Evolutionary conservation across 768 basidiomycete genomes (phyloP).

Genomic region (Lactarius hatsudake): DNA sequence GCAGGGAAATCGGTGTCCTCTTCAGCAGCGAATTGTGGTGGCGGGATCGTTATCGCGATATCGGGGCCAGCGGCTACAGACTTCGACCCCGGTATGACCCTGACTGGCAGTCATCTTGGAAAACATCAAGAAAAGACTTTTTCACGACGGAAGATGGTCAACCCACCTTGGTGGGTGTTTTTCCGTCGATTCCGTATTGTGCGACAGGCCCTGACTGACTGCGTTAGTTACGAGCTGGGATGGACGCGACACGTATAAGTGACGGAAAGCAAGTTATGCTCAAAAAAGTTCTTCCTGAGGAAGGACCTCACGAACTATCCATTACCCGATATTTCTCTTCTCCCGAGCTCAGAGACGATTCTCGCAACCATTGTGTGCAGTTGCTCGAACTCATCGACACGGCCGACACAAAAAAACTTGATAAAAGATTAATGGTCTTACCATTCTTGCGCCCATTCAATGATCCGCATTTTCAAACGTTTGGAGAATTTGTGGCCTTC

Average conservation of each 20-base stretch:
- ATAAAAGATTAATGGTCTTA: constrained; percentile 24
- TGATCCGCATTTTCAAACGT: constrained; percentile 24
- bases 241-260: constrained; percentile 24
- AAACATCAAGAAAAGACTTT: constrained; percentile 4
- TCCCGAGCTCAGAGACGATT: constrained; percentile 6
- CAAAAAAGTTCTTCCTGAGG: constrained; percentile 25
- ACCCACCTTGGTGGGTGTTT: constrained; percentile 6
- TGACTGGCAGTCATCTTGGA: constrained; percentile 16
- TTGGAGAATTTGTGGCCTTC: constrained; percentile 28
- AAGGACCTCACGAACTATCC: constrained; percentile 18
- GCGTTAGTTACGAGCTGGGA: constrained; percentile 10
- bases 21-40: constrained; percentile 20
- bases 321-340: constrained; percentile 14
- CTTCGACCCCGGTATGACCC: constrained; percentile 18
- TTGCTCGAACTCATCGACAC: constrained; percentile 21
- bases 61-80: constrained; percentile 16
- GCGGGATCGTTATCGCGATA: constrained; percentile 15
- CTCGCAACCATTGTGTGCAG: constrained; percentile 26
- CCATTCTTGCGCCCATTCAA: constrained; percentile 25
- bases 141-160: constrained; percentile 15
- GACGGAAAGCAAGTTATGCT: constrained; percentile 27
- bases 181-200: not conserved
- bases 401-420: constrained; percentile 1
- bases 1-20: constrained; percentile 5
- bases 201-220: not conserved